A percentile compares a stretch with the other conserved stretches of the same genome.
Conservation (phyloP, 2,329 filamentous ascomycete genomes). For the Fusarium dlaminii region DNA sequence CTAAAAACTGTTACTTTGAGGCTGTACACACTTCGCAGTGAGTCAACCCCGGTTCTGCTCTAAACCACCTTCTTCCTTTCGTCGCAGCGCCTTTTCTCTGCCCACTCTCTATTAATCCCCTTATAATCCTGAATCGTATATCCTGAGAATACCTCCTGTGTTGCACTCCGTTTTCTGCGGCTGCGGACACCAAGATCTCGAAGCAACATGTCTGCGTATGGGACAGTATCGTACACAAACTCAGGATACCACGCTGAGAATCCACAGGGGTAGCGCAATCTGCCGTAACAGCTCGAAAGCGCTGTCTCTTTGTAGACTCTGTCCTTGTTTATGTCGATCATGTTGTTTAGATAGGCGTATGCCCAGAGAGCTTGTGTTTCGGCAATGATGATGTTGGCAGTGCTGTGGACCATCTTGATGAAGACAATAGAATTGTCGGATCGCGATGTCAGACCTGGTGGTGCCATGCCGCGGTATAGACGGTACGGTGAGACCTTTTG, state of each 20-base stretch:
- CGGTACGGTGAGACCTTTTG: background rate
- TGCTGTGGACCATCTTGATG: background rate
- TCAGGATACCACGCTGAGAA: background rate
- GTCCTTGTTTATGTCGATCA: accelerated
- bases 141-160: background rate
- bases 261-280: background rate
- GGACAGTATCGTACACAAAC: background rate
- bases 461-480: background rate
- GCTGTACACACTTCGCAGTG: accelerated
- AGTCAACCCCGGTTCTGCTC: accelerated
- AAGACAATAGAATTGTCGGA: background rate
- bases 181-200: background rate
- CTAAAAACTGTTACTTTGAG: accelerated
- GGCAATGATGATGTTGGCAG: background rate
- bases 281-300: background rate
- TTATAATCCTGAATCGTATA: background rate
- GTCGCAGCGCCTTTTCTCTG: accelerated
- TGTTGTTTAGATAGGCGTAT: background rate
- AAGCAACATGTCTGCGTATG: background rate
- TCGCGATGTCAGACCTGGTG: background rate
- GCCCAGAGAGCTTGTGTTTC: background rate
- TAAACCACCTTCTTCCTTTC: background rate
- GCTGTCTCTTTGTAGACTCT: background rate
- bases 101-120: background rate
- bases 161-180: background rate